These are phyloP conservation scores for Fusarium domesticum DNA, from an alignment of 2,329 filamentous ascomycete species.

Conservation along the genomic window DNA sequence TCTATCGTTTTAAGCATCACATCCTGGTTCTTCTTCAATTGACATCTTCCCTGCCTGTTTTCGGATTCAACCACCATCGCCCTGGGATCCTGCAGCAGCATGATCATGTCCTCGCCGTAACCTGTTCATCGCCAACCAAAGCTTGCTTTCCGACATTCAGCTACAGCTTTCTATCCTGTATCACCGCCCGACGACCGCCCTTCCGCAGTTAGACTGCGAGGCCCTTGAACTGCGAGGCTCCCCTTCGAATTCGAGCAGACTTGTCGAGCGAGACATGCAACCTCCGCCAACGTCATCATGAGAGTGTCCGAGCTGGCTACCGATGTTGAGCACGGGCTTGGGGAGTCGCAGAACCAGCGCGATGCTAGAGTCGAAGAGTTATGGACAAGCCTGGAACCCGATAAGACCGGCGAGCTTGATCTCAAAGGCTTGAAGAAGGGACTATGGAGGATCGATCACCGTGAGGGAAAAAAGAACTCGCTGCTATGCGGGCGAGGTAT, in stretches of 20 bases:
- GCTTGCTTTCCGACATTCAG: conserved; percentile 3
- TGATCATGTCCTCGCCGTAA: conserved; percentile 26
- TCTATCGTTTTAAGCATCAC: conserved; percentile 18
- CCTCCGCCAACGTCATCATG: conserved; percentile 28
- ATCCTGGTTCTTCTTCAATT: conserved; percentile 19
- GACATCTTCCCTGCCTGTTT: conserved; percentile 16
- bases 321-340: conserved; percentile 61
- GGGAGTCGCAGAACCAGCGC: conserved; percentile 73
- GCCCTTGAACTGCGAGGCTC: conserved; percentile 11
- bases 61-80: background rate
- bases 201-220: conserved; percentile 4
- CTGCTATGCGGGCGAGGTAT: conserved; percentile 8
- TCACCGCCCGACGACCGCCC: conserved; percentile 1
- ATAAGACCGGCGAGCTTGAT: conserved; percentile 75
- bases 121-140: conserved; percentile 5
- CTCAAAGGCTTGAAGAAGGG: conserved; percentile 81
- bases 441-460: conserved; percentile 85
- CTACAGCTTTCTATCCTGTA: background rate
- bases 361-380: conserved; percentile 79
- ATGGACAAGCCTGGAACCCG: conserved; percentile 79
- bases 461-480: conserved; percentile 49
- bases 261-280: conserved; percentile 34
- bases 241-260: conserved; percentile 14
- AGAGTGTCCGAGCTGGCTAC: conserved; percentile 47
- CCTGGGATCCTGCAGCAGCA: conserved; percentile 2